A percentile compares a stretch with the other conserved stretches of the same genome.
phyloP scores from a whole-genome alignment of 495 filamentous ascomycete genomes.

The Penicillium tannophilum region DNA sequence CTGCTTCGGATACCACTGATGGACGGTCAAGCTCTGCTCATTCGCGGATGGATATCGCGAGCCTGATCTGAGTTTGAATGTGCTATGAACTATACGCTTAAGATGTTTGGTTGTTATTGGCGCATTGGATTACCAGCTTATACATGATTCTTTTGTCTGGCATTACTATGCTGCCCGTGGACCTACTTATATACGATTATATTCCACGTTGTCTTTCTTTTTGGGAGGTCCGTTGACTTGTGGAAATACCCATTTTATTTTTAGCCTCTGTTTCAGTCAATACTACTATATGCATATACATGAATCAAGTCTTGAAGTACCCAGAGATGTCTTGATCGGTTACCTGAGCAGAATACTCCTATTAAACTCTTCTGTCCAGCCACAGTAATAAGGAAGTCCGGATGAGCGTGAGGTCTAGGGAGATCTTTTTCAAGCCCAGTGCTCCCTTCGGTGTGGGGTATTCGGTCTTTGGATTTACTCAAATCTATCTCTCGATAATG shows the following conservation, averaged over 20 bases:
- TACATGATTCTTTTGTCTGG: not conserved
- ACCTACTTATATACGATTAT: not conserved
- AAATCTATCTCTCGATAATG: too few relatives aligned
- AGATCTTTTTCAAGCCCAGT: too few relatives aligned
- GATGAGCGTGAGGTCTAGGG: too few relatives aligned
- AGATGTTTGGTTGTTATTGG: not conserved
- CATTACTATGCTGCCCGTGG: not conserved
- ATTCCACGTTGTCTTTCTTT: not conserved
- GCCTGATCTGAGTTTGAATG: constrained; percentile 58
- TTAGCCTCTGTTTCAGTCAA: not conserved
- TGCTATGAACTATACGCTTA: not conserved
- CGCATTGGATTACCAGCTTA: not conserved
- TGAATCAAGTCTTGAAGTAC: not conserved
- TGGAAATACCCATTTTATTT: constrained; percentile 9
- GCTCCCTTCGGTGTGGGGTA: too few relatives aligned
- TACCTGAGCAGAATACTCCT: too few relatives aligned
- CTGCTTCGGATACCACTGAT: constrained; percentile 42
- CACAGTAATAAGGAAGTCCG: too few relatives aligned
- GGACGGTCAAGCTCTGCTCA: constrained; percentile 39
- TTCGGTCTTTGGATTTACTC: too few relatives aligned
- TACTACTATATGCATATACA: not conserved
- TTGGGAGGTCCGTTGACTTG: not conserved
- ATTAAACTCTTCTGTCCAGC: too few relatives aligned
- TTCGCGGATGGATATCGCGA: constrained; percentile 76
- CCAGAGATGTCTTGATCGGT: not conserved